Conservation (phyloP, 2,329 filamentous ascomycete species). For the Macroventuria anomochaeta region DNA sequence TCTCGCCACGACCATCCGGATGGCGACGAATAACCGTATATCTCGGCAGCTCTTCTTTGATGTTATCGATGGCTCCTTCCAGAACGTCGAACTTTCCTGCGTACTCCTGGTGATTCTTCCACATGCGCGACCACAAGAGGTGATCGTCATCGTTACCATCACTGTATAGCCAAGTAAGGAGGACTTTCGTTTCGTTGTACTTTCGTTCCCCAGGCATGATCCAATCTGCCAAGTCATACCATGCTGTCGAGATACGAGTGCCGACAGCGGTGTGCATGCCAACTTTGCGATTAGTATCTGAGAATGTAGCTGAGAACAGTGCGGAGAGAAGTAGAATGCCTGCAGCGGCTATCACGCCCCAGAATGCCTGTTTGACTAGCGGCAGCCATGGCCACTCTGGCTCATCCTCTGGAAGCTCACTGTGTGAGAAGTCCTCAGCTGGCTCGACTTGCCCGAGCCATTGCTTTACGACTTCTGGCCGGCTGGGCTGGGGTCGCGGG, state of each 20-base stretch:
- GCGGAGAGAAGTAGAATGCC: constrained; percentile 2
- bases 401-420: constrained; percentile 17
- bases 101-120: constrained; percentile 20
- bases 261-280: constrained; percentile 21
- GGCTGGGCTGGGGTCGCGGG: constrained; percentile 15
- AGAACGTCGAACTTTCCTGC: constrained; percentile 19
- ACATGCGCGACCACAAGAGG: constrained; percentile 28
- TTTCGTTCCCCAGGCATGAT: constrained; percentile 21
- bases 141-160: constrained; percentile 20
- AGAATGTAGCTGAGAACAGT: constrained; percentile 3
- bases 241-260: constrained; percentile 25
- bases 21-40: constrained; percentile 63
- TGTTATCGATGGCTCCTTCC: constrained; percentile 21
- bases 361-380: constrained; percentile 18
- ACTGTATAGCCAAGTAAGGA: constrained; percentile 6
- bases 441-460: constrained; percentile 28
- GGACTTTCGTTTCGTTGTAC: constrained; percentile 3
- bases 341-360: constrained; percentile 9
- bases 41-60: constrained; percentile 57
- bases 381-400: constrained; percentile 24
- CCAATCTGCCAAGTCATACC: constrained; percentile 21
- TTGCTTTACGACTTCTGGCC: constrained; percentile 21
- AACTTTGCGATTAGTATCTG: constrained; percentile 7
- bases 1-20: constrained; percentile 59
- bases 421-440: not conserved